These are phyloP conservation scores for Diplodia sapinea DNA, from an alignment of 2,329 filamentous ascomycete genomes.

Conservation along the genomic window DNA sequence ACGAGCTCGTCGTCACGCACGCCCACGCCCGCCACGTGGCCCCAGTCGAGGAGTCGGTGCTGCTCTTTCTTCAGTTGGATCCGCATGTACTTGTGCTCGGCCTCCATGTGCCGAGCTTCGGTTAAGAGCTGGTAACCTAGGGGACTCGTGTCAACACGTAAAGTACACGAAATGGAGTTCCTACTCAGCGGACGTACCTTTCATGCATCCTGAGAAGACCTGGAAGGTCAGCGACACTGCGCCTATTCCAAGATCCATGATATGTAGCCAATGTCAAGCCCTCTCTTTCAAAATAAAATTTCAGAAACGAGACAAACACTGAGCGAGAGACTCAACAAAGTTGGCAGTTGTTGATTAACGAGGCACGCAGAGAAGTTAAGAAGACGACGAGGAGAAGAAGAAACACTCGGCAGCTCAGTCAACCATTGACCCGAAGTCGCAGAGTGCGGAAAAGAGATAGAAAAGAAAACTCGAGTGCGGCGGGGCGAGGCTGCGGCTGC, in stretches of 20 bases:
- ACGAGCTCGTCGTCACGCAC: conserved; percentile 43
- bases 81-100: conserved; percentile 43
- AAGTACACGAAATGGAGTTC: not conserved
- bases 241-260: conserved; percentile 34
- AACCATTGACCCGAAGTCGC: not conserved
- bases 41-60: conserved; percentile 48
- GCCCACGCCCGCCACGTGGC: conserved; percentile 42
- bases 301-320: not conserved
- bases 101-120: conserved; percentile 44
- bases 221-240: conserved; percentile 45
- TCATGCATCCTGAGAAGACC: conserved; percentile 47
- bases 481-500: conserved; percentile 15
- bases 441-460: not conserved
- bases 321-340: not conserved
- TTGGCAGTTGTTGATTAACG: not conserved
- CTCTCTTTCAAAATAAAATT: not conserved
- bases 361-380: not conserved
- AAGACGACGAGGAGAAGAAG: not conserved
- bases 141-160: not conserved
- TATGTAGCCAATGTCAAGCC: not conserved
- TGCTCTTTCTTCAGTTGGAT: conserved; percentile 48
- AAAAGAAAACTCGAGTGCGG: not conserved
- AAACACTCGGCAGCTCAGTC: not conserved
- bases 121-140: conserved; percentile 47
- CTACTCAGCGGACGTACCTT: conserved; percentile 34